These are phyloP conservation scores for Sporothrix luriei DNA, from an alignment of 2,329 filamentous ascomycete species.

Conservation along the genomic window DNA sequence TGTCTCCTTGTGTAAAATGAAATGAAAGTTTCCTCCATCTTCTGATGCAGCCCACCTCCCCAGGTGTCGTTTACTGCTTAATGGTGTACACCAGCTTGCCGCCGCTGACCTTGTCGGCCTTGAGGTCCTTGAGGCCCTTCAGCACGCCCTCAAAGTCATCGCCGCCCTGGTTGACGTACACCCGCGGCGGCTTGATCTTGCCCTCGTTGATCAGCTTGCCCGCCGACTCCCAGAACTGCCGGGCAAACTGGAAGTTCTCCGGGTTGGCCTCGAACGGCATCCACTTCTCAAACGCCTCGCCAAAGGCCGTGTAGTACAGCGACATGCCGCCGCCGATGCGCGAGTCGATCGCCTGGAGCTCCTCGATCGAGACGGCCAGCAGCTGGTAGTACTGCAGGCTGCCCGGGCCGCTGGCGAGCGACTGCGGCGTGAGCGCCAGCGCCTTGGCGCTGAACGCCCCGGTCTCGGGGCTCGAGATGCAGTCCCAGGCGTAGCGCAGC, in stretches of 20 bases:
- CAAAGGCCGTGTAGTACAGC: constrained; percentile 43
- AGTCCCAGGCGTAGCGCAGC: constrained; percentile 45
- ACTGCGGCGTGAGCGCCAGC: constrained; percentile 24
- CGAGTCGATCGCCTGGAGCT: constrained; percentile 53
- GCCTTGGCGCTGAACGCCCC: constrained; percentile 41
- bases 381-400: constrained; percentile 33
- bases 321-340: constrained; percentile 39
- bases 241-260: constrained; percentile 43
- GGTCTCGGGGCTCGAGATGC: constrained; percentile 40
- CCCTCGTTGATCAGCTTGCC: constrained; percentile 42
- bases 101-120: constrained; percentile 43
- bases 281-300: constrained; percentile 40
- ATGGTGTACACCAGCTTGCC: constrained; percentile 47
- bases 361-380: constrained; percentile 24
- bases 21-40: background rate
- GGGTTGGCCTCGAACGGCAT: constrained; percentile 31
- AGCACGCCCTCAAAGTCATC: constrained; percentile 42
- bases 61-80: background rate
- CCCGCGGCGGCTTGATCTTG: constrained; percentile 43
- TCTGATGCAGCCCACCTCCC: background rate
- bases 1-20: background rate
- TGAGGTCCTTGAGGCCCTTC: constrained; percentile 42
- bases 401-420: background rate
- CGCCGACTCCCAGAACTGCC: constrained; percentile 43
- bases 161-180: constrained; percentile 39